These are phyloP conservation scores for Cairneyella variabilis DNA, from an alignment of 495 filamentous ascomycete genomes.

Conservation along the genomic window DNA sequence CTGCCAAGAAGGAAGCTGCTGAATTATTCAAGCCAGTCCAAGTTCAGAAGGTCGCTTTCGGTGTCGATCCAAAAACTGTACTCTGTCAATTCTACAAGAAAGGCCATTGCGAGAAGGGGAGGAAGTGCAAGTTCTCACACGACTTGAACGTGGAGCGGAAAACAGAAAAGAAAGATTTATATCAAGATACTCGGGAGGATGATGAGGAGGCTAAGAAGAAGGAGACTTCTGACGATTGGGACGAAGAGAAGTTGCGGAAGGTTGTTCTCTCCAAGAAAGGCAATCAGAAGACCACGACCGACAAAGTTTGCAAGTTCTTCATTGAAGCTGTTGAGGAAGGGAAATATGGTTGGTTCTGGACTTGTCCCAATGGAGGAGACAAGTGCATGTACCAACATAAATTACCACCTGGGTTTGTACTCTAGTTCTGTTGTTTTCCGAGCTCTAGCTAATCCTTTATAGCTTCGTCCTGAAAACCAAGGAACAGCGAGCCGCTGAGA, in stretches of 20 bases:
- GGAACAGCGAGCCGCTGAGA: conserved; percentile 93
- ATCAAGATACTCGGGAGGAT: conserved; percentile 77
- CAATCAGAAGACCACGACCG: conserved; percentile 91
- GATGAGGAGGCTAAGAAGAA: conserved; percentile 73
- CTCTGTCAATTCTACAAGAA: conserved; percentile 95
- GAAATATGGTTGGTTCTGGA: conserved; percentile 99
- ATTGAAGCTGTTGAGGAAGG: conserved; percentile 96
- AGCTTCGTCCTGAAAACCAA: conserved; percentile 97
- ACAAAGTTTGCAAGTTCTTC: conserved; percentile 99
- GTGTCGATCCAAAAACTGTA: conserved; percentile 98
- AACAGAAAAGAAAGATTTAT: conserved; percentile 85
- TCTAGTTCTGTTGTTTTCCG: background rate
- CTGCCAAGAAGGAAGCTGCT: conserved; percentile 67
- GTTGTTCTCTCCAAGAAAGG: conserved; percentile 95
- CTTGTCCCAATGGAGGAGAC: conserved; percentile 93
- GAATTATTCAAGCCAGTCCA: conserved; percentile 94
- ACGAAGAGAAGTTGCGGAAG: conserved; percentile 88
- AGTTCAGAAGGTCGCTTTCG: conserved; percentile 94
- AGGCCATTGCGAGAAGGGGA: conserved; percentile 94
- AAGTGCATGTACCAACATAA: conserved; percentile 99
- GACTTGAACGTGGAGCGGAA: conserved; percentile 86
- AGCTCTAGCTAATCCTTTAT: conserved; percentile 27
- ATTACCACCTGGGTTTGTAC: conserved; percentile 80
- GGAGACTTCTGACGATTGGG: conserved; percentile 94
- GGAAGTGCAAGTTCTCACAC: conserved; percentile 97